These are phyloP conservation scores for Physcia stellaris DNA, from an alignment of 495 filamentous ascomycete species.

Conservation along the genomic window DNA sequence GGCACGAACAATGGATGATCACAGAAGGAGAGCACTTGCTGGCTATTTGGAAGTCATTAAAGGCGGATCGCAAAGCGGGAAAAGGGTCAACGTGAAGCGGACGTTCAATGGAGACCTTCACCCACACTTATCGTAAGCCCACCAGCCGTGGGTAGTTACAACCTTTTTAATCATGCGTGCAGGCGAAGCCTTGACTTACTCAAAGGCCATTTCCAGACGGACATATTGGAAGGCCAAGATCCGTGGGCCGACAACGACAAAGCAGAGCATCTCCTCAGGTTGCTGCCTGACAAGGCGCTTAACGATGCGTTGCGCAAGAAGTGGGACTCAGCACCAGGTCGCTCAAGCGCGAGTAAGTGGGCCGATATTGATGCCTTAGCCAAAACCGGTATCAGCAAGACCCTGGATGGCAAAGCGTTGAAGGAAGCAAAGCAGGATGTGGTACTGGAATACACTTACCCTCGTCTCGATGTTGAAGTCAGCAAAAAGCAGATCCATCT, in stretches of 20 bases:
- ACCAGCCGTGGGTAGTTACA: neutral
- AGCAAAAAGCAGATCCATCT: constrained; percentile 96
- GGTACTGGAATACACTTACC: constrained; percentile 93
- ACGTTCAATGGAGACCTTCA: too few relatives aligned
- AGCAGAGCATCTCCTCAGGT: constrained; percentile 56
- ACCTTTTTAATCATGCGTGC: neutral
- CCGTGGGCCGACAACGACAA: constrained; percentile 59
- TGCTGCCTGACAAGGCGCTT: constrained; percentile 65
- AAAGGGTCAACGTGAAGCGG: constrained; percentile 72
- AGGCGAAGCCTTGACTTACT: constrained; percentile 76
- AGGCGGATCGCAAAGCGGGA: constrained; percentile 71
- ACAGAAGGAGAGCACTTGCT: constrained; percentile 67
- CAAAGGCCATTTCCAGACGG: constrained; percentile 60
- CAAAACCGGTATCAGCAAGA: constrained; percentile 52
- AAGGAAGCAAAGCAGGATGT: constrained; percentile 89
- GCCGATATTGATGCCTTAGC: constrained; percentile 80
- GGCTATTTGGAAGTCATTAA: constrained; percentile 77
- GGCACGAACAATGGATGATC: constrained; percentile 70
- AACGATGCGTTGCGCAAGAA: constrained; percentile 69
- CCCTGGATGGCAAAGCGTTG: constrained; percentile 48
- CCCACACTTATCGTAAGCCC: constrained; percentile 60
- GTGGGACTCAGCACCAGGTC: constrained; percentile 71
- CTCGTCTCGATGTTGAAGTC: constrained; percentile 91
- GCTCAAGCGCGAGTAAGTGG: constrained; percentile 72
- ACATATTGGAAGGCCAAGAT: constrained; percentile 73